Percentiles rank a stretch among this genome's conserved stretches.
These are phyloP conservation scores for Fraxinus paxiana DNA, from an alignment of 305 asterid genomes.

Conservation along the genomic window DNA sequence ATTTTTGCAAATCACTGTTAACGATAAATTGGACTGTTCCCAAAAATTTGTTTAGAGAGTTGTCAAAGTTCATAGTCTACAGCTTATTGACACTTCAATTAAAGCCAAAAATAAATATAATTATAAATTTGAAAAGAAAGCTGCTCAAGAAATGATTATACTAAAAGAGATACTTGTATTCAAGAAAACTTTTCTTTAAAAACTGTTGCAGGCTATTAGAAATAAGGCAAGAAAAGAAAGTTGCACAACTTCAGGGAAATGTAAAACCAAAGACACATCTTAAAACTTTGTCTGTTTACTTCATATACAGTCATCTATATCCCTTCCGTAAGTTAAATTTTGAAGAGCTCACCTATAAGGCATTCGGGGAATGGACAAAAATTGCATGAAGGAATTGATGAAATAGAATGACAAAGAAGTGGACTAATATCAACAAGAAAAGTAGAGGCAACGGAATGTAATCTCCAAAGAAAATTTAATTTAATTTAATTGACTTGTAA, in stretches of 20 bases:
- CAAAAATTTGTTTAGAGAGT: neutral
- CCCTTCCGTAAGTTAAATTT: neutral
- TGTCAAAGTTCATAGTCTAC: neutral
- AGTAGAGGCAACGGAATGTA: conserved; percentile 30
- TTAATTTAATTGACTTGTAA: conserved; percentile 35
- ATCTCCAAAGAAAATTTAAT: conserved; percentile 28
- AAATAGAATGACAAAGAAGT: conserved; percentile 15
- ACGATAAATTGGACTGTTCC: neutral
- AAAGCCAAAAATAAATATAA: neutral
- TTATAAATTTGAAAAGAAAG: neutral
- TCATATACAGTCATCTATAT: neutral
- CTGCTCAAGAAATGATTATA: neutral
- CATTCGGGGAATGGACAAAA: neutral
- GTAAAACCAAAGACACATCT: neutral
- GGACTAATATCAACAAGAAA: conserved; percentile 30
- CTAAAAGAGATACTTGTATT: neutral
- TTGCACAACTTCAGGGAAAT: neutral
- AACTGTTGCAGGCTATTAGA: neutral
- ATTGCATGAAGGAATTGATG: conserved; percentile 20
- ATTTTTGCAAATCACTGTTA: neutral
- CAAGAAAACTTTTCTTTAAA: neutral
- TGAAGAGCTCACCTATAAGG: neutral
- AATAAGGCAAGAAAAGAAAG: neutral
- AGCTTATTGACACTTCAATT: neutral
- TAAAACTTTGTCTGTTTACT: neutral